These are phyloP conservation scores for Phaffomyces thermotolerans DNA, from an alignment of 805 yeast genomes.

Conservation along the genomic window DNA sequence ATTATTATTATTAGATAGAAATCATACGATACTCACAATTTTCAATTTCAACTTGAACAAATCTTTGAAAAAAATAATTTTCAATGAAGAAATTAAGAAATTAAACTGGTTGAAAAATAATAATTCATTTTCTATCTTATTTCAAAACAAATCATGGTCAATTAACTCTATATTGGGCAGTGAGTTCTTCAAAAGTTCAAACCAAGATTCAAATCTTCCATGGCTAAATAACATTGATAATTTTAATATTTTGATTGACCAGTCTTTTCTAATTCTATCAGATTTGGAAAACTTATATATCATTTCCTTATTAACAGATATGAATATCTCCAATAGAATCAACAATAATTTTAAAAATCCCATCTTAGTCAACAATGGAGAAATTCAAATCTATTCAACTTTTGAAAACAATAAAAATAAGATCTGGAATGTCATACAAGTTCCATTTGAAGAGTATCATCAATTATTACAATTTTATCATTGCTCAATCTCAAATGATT, in stretches of 20 bases:
- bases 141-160: conserved; percentile 19
- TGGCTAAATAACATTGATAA: conserved; percentile 4
- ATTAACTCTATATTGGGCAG: neutral
- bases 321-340: conserved; percentile 9
- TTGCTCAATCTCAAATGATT: conserved; percentile 21
- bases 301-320: conserved; percentile 3
- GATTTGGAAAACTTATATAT: conserved; percentile 1
- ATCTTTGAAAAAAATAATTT: conserved; percentile 3
- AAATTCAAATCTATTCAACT: conserved; percentile 21
- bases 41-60: neutral
- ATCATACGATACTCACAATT: neutral
- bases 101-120: conserved; percentile 14
- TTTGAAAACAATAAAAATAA: conserved; percentile 14
- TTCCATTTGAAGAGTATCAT: conserved; percentile 18
- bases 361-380: conserved; percentile 16
- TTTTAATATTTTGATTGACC: conserved; percentile 3
- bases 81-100: conserved; percentile 1
- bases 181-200: conserved; percentile 10
- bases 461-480: conserved; percentile 14
- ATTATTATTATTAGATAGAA: conserved; percentile 2
- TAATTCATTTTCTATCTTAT: conserved; percentile 12
- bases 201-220: conserved; percentile 18
- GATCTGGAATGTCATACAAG: conserved; percentile 16
- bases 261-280: conserved; percentile 5
- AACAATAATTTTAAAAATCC: conserved; percentile 22